Conservation (phyloP, 1,284 basidiomycete species). For the Marasmius tenuissimus region DNA sequence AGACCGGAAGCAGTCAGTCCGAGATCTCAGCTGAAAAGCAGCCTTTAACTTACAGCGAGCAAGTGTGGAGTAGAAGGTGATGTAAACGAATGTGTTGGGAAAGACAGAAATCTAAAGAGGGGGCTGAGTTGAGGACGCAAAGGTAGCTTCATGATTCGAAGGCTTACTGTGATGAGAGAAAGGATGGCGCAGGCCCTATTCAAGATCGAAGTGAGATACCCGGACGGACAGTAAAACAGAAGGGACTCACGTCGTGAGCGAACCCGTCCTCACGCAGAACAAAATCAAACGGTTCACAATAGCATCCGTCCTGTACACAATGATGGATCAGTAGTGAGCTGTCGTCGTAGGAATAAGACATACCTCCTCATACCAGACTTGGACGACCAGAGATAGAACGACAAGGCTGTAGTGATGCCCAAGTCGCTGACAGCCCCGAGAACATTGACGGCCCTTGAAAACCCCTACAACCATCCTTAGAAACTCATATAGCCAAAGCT, state of each 20-base stretch:
- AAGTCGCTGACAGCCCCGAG: conserved; percentile 11
- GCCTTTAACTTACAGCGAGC: background rate
- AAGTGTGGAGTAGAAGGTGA: background rate
- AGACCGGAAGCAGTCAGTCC: background rate
- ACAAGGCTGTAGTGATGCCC: conserved; percentile 7
- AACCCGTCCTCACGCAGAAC: conserved; percentile 10
- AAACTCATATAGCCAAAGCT: too few species aligned
- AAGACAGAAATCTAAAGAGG: background rate
- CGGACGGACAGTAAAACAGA: background rate
- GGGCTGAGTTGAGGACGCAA: too few species aligned
- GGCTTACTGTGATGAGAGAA: conserved; percentile 10
- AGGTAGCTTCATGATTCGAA: background rate
- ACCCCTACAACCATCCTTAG: background rate
- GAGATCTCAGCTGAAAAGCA: too few species aligned
- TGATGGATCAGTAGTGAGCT: background rate
- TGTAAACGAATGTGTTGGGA: background rate
- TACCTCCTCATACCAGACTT: conserved; percentile 12
- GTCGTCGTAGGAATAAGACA: background rate
- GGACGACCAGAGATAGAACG: conserved; percentile 8
- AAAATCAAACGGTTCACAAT: conserved; percentile 10
- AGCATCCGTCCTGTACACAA: conserved; percentile 8
- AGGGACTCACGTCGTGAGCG: conserved; percentile 7
- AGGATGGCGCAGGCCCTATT: conserved; percentile 6
- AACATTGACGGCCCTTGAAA: conserved; percentile 8
- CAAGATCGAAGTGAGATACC: background rate